Evolutionary conservation across 1,139 yeast genomes (phyloP), one percentile per base, ranked within the genome.

Genomic region (Candida tunisiensis): DNA sequence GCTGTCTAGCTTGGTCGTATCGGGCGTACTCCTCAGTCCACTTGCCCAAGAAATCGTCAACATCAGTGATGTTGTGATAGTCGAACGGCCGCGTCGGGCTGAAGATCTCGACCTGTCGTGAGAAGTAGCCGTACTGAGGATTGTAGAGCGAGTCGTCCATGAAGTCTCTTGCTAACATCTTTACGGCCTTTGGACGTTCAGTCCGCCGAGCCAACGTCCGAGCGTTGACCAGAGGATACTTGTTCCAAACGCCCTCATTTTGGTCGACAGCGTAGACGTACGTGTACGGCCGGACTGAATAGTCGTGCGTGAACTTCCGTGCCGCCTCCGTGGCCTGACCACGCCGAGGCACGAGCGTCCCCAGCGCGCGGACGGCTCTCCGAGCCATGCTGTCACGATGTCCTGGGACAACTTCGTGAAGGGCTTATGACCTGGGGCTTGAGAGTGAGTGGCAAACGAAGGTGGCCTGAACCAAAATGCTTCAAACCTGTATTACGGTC

Each of bases 131-230:
- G 45, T 80, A 82, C 35, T 62, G 44, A 0, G 91, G 83, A 47
- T 82, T 77, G 46, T 80, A 80, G 40, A 80, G 54, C 12, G 91
- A 74, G 45, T 80, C 93, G 39, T 80, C 93, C 32, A 80, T 80
- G 48, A 77, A 82, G 41, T 79, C 93, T 10, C 79, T 58, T 0
- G 74, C 56, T 17, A 74, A 53, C 85, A 80, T 74, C 42, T 77
- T 73, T 3, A 69, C 68, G 23, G 65, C 60, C 20, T 45, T 55
- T 0, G 93, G 93, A 18, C 88, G 58, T 6, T 41, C 42, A 6
- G 51, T 53, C 19, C 59, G 46, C 27, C 61, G 55, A 1, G 65
- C 49, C 26, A 77, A 51, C 31, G 60, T 61, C 17, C 55, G 53
- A 8, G 70, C 58, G 23, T 56, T 69, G 2, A 62, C 53, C 20